phyloP scores from a whole-genome alignment of 208 protist genomes.

The Lotmaria passim region DNA sequence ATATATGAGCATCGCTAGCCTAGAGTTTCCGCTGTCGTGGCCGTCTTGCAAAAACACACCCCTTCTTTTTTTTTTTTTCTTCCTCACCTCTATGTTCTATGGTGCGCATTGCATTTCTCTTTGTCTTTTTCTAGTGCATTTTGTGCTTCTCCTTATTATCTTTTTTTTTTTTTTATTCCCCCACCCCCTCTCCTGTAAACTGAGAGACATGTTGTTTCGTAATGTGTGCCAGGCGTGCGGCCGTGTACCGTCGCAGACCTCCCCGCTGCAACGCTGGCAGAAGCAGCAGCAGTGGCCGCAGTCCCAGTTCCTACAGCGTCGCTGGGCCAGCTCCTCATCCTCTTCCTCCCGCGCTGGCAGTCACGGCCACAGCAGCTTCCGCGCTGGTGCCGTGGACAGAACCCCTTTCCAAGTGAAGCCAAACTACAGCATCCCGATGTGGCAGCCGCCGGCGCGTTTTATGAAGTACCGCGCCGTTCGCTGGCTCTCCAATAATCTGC shows the following conservation, averaged over 20 bases:
- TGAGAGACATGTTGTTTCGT: neutral
- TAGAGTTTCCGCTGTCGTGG: too few relatives aligned
- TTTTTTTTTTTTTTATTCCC: constrained; percentile 4
- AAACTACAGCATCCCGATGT: constrained; percentile 26
- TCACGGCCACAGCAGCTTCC: constrained; percentile 14
- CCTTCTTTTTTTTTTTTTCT: too few relatives aligned
- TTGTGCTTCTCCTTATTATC: too few relatives aligned
- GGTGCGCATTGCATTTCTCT: too few relatives aligned
- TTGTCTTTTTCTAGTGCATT: too few relatives aligned
- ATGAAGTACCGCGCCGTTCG: constrained; percentile 49
- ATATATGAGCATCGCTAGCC: too few relatives aligned
- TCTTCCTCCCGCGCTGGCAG: constrained; percentile 2
- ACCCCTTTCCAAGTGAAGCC: constrained; percentile 36
- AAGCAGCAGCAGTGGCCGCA: neutral
- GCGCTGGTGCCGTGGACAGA: constrained; percentile 17
- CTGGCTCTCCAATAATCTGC: constrained; percentile 64
- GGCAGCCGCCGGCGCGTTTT: constrained; percentile 44
- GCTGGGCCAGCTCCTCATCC: constrained; percentile 16
- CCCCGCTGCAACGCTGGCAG: neutral
- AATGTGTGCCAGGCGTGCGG: neutral
- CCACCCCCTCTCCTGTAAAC: too few relatives aligned
- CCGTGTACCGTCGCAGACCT: neutral
- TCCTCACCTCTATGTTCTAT: too few relatives aligned
- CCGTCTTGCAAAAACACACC: too few relatives aligned
- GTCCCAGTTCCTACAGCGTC: neutral